Base-by-base conservation (phyloP, 2,329 filamentous ascomycete genomes). In the Botrytis byssoidea region DNA sequence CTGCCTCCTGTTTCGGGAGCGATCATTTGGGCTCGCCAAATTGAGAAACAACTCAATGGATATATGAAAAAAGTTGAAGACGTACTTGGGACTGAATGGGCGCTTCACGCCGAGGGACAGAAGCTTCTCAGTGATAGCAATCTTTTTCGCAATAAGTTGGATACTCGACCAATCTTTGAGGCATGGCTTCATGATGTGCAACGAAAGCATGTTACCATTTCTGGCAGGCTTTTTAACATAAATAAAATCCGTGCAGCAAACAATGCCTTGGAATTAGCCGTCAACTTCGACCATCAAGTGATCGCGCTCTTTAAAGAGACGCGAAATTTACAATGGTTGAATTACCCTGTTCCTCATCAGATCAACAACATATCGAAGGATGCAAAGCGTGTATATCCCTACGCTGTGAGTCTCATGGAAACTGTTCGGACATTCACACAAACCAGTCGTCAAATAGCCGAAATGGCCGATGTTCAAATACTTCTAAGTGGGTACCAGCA, bases 11-110 rank as follows among this genome's bases (percentile, higher is more conserved):
- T 99, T 0, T 97, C 96, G 7, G 97, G 96, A 73, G 95, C 95
- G 51, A 98, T 99, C 77, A 97, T 99, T 71, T 98, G 96, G 93
- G 95, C 95, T 37, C 91, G 94, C 61, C 96, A 99, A 83, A 99
- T 99, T 75, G 95, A 99, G 84, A 91, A 94, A 51, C 96, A 99
- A 82, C 89, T 99, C 16, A 92, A 98, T 80, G 93, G 91, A 18
- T 99, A 99, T 83, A 98, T 99, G 94, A 93, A 94, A 81, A 98
- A 98, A 83, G 95, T 99, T n/a, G 97, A 98, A 82, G 94, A 97
- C 78, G 96, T 99, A 55, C 89, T 99, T 35, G 96, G 96, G 68
- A 91, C 93, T 73, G 94, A 98, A 78, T 99, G 96, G 96, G 91
- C 93, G 72, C 86, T 98, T 74, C 97, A 99, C 80, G 90, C 94